phyloP scores from a whole-genome alignment of 768 basidiomycete genomes.

The Psilocybe subaeruginosa region DNA sequence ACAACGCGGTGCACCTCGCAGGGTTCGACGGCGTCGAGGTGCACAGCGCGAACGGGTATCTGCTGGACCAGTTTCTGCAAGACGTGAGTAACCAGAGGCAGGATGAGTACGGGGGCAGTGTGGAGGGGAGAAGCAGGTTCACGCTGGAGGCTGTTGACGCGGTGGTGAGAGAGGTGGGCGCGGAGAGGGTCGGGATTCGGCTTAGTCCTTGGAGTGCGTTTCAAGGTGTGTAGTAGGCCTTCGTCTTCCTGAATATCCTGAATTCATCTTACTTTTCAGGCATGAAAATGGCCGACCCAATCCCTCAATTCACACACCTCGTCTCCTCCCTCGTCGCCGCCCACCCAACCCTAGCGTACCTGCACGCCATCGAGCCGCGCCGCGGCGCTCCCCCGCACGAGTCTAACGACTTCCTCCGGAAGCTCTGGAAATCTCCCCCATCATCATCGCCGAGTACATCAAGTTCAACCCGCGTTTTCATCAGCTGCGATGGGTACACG shows the following conservation, averaged over 20 bases:
- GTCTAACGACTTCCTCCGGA: conserved; percentile 50
- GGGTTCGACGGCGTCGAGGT: conserved; percentile 72
- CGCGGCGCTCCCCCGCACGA: conserved; percentile 11
- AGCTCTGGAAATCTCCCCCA: conserved; percentile 41
- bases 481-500: conserved; percentile 46
- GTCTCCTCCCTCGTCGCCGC: conserved; percentile 38
- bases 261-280: conserved; percentile 25
- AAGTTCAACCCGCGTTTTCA: conserved; percentile 21
- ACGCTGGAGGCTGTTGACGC: conserved; percentile 56
- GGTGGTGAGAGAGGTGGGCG: conserved; percentile 54
- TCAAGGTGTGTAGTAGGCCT: conserved; percentile 30
- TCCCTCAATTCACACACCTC: conserved; percentile 57
- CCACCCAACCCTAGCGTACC: conserved; percentile 52
- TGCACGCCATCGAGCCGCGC: conserved; percentile 50
- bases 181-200: conserved; percentile 56
- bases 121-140: conserved; percentile 65
- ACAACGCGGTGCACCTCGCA: conserved; percentile 55
- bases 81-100: conserved; percentile 55
- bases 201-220: conserved; percentile 56
- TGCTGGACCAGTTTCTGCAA: conserved; percentile 69
- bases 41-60: conserved; percentile 48
- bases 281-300: conserved; percentile 58
- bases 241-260: no score
- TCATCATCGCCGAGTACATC: conserved; percentile 13
- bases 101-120: conserved; percentile 70